Percentiles rank a stretch among this genome's conserved stretches.
phyloP scores from a whole-genome alignment of 495 filamentous ascomycete genomes.

The Aspergillus steynii region DNA sequence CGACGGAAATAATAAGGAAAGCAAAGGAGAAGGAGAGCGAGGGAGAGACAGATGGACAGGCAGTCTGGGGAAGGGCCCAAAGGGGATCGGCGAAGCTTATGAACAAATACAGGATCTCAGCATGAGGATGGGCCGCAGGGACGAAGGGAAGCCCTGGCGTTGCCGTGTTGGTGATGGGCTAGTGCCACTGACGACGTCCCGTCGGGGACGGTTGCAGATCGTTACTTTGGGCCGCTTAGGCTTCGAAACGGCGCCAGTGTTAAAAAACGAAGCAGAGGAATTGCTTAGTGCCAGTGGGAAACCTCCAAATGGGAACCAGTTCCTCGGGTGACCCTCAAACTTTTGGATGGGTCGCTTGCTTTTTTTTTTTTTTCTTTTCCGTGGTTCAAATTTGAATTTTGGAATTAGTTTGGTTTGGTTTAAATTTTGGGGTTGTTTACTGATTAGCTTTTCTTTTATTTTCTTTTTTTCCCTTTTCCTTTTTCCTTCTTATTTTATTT shows the following conservation, averaged over 20 bases:
- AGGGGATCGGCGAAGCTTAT: slow-evolving; percentile 81
- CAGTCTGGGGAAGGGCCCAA: slow-evolving; percentile 46
- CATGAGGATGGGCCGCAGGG: slow-evolving; percentile 28
- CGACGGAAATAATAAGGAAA: slow-evolving; percentile 19
- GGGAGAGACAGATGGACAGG: slow-evolving; percentile 34
- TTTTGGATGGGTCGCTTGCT: slow-evolving; percentile 25
- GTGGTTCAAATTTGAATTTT: slow-evolving; percentile 9
- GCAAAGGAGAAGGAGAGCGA: slow-evolving; percentile 6
- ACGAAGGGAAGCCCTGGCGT: slow-evolving; percentile 32
- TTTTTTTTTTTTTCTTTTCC: slow-evolving; percentile 9
- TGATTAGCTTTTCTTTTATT: slow-evolving; percentile 12
- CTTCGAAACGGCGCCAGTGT: slow-evolving; percentile 29
- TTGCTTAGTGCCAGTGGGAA: slow-evolving; percentile 30
- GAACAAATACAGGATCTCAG: slow-evolving; percentile 50
- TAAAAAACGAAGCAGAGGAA: slow-evolving; percentile 20
- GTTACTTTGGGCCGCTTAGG: slow-evolving; percentile 32
- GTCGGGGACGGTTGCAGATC: slow-evolving; percentile 50
- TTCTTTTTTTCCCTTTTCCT: slow-evolving; percentile 9
- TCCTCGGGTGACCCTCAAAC: slow-evolving; percentile 36
- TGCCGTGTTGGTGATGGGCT: slow-evolving; percentile 35
- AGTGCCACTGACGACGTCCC: slow-evolving; percentile 52
- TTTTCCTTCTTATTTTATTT: slow-evolving; percentile 13
- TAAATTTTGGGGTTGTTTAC: slow-evolving; percentile 10
- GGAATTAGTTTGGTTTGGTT: slow-evolving; percentile 14
- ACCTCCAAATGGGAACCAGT: slow-evolving; percentile 41